phyloP scores from a whole-genome alignment of 2,329 filamentous ascomycete genomes.

The Lojkania enalia region DNA sequence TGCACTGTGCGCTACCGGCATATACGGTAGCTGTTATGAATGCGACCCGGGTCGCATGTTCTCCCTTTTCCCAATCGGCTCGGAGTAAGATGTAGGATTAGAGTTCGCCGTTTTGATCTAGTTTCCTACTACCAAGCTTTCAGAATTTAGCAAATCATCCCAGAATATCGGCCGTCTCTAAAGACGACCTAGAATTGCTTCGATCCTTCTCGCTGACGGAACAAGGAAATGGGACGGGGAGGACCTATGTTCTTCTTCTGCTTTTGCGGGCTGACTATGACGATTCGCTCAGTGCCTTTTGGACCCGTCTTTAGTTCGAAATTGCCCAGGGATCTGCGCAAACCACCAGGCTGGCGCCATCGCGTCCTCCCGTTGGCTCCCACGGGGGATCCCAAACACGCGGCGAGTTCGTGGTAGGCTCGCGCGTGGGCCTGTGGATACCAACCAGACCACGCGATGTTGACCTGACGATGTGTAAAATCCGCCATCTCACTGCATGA shows the following conservation, averaged over 20 bases:
- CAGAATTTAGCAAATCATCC: too few relatives aligned
- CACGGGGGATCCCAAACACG: slow-evolving; percentile 7
- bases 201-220: neutral
- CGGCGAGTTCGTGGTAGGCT: slow-evolving; percentile 11
- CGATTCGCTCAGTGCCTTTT: slow-evolving; percentile 5
- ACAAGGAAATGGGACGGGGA: neutral
- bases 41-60: too few relatives aligned
- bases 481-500: too few relatives aligned
- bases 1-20: too few relatives aligned
- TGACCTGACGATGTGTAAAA: neutral
- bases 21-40: too few relatives aligned
- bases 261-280: neutral
- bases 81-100: neutral
- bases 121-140: too few relatives aligned
- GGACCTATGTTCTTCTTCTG: too few relatives aligned
- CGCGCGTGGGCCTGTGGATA: slow-evolving; percentile 11
- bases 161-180: too few relatives aligned
- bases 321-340: slow-evolving; percentile 14
- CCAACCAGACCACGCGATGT: slow-evolving; percentile 3
- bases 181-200: neutral
- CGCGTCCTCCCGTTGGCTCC: slow-evolving; percentile 1
- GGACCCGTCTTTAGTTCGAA: slow-evolving; percentile 1
- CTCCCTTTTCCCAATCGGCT: neutral
- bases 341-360: slow-evolving; percentile 17
- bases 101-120: neutral